Base-by-base conservation (phyloP, 2,329 filamentous ascomycete genomes). In the Oidium heveae region DNA sequence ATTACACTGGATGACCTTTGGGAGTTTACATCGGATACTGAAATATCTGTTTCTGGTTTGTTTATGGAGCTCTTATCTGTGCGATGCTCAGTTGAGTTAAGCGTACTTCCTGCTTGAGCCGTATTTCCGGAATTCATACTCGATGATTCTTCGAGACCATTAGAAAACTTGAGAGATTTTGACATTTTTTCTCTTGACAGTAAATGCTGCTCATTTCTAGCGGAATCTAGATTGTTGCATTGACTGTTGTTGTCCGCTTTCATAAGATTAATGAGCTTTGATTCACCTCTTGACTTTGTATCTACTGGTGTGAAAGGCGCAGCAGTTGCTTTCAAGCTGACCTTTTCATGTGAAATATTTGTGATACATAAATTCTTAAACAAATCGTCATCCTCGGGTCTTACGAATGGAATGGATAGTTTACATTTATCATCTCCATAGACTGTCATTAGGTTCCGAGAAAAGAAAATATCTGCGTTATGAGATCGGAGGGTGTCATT, bases 391-490 rank as follows among this genome's bases (percentile, higher is more conserved):
- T 94, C 82, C 66, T 96, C 91, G 0, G 91, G 91, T 32, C 91
- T 79, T 43, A 94, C 87, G 60, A 98, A 83, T 1, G 91, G 91
- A 36, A 98, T 82, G 16, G 85, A 87, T 13, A 96, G 72, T 63
- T 89, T 91, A 65, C 84, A 86, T 49, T 83, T 77, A 56, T 94
- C 86, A 63, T 86, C 84, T 61, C 93, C 86, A 60, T 87, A 88
- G 32, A 96, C 72, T 0, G 84, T 83, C 71, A 98, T 78, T 59
- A 83, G 82, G 63, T 94, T 94, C 59, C 88, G 85, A 0, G 91
- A 96, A 62, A 98, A 86, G 22, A 96, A 70, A 12, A 98, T 75
- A 65, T 96, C 91, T 24, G 86, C 89, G 59, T 84, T 94, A 64
- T 94, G 86, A 10, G 82, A 74, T 58, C 88, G 78, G 55, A 98